These are phyloP conservation scores for Solanum peruvianum DNA, from an alignment of 257 asterid species.

Conservation along the genomic window DNA sequence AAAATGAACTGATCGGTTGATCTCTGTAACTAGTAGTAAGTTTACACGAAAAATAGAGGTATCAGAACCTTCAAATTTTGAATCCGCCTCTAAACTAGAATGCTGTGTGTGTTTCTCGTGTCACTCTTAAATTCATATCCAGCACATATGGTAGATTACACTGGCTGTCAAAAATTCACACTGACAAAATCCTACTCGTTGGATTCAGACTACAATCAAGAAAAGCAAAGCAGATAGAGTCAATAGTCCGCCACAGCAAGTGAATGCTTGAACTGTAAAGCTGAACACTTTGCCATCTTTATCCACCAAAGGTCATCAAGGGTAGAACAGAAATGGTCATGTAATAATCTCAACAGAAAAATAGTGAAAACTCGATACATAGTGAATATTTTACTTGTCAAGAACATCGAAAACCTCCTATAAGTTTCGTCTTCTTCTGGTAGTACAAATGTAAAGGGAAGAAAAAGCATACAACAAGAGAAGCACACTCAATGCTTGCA, in stretches of 20 bases:
- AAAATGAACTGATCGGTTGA: not conserved
- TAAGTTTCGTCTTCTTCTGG: not conserved
- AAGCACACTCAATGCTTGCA: not conserved
- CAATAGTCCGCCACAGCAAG: no score
- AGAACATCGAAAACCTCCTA: not conserved
- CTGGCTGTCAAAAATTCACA: not conserved
- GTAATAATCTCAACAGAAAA: not conserved
- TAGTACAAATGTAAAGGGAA: not conserved
- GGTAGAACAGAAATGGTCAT: not conserved
- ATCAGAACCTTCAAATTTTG: no score
- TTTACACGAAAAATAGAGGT: no score
- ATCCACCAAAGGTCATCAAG: not conserved
- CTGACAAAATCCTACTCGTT: no score
- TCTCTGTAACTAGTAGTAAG: no score
- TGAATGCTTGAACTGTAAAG: no score
- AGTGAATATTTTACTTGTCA: not conserved
- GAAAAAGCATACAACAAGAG: not conserved
- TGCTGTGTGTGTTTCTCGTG: not conserved
- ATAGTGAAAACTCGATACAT: not conserved
- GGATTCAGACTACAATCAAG: no score
- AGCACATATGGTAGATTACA: no score
- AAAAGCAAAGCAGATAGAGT: no score
- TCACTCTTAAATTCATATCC: not conserved
- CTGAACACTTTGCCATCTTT: no score
- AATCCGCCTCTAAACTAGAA: not conserved